These are phyloP conservation scores for Conringia planisiliqua DNA, from an alignment of 345 rosid species.

Conservation along the genomic window DNA sequence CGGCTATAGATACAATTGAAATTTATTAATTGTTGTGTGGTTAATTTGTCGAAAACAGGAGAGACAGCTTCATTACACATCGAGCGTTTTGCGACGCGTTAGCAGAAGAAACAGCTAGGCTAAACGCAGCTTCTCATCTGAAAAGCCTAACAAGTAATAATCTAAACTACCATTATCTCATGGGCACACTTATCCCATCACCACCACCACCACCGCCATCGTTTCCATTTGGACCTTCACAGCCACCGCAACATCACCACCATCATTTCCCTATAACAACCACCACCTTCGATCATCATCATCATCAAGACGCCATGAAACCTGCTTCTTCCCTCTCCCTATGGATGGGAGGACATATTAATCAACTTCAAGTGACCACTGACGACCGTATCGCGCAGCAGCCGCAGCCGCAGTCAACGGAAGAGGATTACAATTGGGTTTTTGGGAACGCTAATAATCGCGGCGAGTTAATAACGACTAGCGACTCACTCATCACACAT, in stretches of 20 bases:
- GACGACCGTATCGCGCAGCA: constrained; percentile 12
- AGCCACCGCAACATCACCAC: constrained; percentile 21
- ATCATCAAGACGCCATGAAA: constrained; percentile 36
- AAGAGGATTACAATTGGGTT: constrained; percentile 25
- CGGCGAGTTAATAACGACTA: constrained; percentile 18
- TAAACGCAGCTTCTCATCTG: constrained; percentile 64
- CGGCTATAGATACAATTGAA: neutral
- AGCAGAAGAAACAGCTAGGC: constrained; percentile 91
- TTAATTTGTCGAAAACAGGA: constrained; percentile 42
- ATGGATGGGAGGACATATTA: constrained; percentile 37
- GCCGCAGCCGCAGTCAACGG: constrained; percentile 11
- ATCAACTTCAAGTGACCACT: constrained; percentile 27
- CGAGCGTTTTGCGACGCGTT: constrained; percentile 97
- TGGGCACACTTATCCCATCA: constrained; percentile 42
- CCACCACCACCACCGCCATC: constrained; percentile 41
- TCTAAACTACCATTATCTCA: constrained; percentile 51
- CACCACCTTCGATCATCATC: constrained; percentile 37
- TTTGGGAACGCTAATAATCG: constrained; percentile 26
- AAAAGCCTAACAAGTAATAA: constrained; percentile 34
- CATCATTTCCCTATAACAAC: constrained; percentile 28
- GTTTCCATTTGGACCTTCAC: constrained; percentile 52
- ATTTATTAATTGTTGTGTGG: neutral
- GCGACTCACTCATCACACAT: constrained; percentile 24
- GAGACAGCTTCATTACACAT: constrained; percentile 95
- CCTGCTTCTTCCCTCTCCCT: constrained; percentile 23